Evolutionary conservation across 495 filamentous ascomycete species (phyloP), one percentile per base, ranked within the genome.

Genomic region (Neurospora intermedia): DNA sequence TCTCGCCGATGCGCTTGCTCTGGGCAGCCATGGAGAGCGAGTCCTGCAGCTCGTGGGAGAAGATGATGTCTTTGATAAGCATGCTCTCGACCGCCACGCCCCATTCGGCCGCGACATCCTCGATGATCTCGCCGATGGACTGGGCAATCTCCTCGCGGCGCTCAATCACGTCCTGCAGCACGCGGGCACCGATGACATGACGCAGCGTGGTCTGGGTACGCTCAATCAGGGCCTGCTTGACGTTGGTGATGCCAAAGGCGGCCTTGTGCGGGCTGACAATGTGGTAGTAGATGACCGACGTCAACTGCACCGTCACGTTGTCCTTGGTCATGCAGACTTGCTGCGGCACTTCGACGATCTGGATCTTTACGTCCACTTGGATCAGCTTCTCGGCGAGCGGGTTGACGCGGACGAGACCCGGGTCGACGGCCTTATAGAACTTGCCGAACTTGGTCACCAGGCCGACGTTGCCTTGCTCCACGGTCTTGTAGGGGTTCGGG

Each of bases 1-100:
- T 93, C 84, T 99, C 96, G 83, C 96, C 96, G 75, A 98, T 97
- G 71, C 96, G 91, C 91, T 98, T 98, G 84, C 89, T 91, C 87
- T 99, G 94, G n/a, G 96, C 96, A n/a, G 96, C 96, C 96, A 99
- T 99, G 80, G 92, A 96, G 72, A 99, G 88, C n/a, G 92, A 96
- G 74, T 98, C 96, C 82, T 99, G 96, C 41, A 99, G 89, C 73
- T 98, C 96, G 78, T 91, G 88, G 86, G 89, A 92, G 90, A 99
- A 99, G 81, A 98, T 93, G 81, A 99, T 97, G 82, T 99, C 96
- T 83, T 99, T 99, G 88, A 99, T 93, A 73, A 99, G 89, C 96
- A 99, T 99, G 78, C 90, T 93, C 87, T 98, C 96, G 73, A 99
- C 96, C 79, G 92, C 88, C 27, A 97, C 94, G 82, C 96, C 96